phyloP scores from a whole-genome alignment of 495 filamentous ascomycete species.

The Lophiotrema nucula region DNA sequence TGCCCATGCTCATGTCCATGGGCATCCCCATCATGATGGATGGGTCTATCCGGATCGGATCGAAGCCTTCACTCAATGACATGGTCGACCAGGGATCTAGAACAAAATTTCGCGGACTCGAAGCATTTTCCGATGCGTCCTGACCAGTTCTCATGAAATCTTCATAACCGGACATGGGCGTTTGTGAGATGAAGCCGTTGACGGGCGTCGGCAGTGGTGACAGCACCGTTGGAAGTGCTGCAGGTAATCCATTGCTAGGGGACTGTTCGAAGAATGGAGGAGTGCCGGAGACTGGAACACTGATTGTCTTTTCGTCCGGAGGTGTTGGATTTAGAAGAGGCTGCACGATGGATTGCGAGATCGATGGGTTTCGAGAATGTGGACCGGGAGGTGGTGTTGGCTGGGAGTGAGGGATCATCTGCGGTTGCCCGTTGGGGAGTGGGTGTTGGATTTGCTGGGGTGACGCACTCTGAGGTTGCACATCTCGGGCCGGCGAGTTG shows the following conservation, averaged over 20 bases:
- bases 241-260: conserved; percentile 34
- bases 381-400: conserved; percentile 10
- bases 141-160: conserved; percentile 34
- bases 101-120: conserved; percentile 40
- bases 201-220: conserved; percentile 36
- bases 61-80: conserved; percentile 38
- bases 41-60: conserved; percentile 40
- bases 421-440: conserved; percentile 9
- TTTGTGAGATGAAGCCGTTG: conserved; percentile 38
- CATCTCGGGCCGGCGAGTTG: conserved; percentile 27
- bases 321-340: conserved; percentile 23
- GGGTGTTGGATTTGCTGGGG: conserved; percentile 25
- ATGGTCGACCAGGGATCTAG: conserved; percentile 42
- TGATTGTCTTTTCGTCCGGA: conserved; percentile 30
- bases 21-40: conserved; percentile 35
- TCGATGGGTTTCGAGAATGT: conserved; percentile 20
- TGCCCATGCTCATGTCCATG: conserved; percentile 43
- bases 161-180: conserved; percentile 40
- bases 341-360: conserved; percentile 15
- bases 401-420: conserved; percentile 10
- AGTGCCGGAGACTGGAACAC: conserved; percentile 28
- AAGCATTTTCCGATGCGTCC: conserved; percentile 34
- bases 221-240: conserved; percentile 26
- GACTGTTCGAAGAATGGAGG: conserved; percentile 38
- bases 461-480: conserved; percentile 24